Percentiles rank a stretch among this genome's conserved stretches.
phyloP scores from a whole-genome alignment of 805 yeast genomes.

The Limtongia smithiae region DNA sequence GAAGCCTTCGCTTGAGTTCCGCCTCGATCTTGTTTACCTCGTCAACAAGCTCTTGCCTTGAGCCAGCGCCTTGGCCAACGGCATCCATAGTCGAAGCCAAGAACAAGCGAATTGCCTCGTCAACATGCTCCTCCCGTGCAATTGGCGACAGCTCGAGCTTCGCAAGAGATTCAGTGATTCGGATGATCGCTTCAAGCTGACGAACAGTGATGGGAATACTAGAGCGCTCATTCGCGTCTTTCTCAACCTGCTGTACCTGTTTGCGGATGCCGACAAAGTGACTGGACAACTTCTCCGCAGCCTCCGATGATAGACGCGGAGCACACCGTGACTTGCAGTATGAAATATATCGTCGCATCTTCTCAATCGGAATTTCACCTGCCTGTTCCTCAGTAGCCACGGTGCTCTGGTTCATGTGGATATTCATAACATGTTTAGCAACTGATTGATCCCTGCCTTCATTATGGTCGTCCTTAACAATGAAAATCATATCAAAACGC shows the following conservation, averaged over 20 bases:
- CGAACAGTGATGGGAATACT: conserved; percentile 96
- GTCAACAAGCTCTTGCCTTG: conserved; percentile 44
- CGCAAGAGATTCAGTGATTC: conserved; percentile 92
- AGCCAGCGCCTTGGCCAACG: conserved; percentile 60
- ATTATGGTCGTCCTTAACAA: conserved; percentile 93
- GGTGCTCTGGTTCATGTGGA: conserved; percentile 75
- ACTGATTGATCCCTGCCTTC: conserved; percentile 74
- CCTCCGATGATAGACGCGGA: conserved; percentile 83
- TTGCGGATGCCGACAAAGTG: conserved; percentile 90
- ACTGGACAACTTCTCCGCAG: conserved; percentile 83
- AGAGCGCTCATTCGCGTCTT: conserved; percentile 79
- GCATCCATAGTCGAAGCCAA: conserved; percentile 98
- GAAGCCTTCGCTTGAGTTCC: conserved; percentile 83
- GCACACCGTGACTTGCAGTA: conserved; percentile 85
- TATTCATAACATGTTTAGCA: conserved; percentile 91
- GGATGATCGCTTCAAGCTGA: conserved; percentile 94
- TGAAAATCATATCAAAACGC: conserved; percentile 97
- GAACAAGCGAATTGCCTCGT: conserved; percentile 90
- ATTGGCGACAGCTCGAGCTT: conserved; percentile 77
- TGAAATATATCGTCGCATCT: conserved; percentile 87
- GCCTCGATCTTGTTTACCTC: conserved; percentile 78
- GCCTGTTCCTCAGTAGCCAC: conserved; percentile 48
- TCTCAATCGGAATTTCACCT: conserved; percentile 84
- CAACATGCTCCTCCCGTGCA: conserved; percentile 85
- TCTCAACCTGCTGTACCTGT: conserved; percentile 74